phyloP scores from a whole-genome alignment of 2,329 filamentous ascomycete genomes.

The Fusarium verrucosum region DNA sequence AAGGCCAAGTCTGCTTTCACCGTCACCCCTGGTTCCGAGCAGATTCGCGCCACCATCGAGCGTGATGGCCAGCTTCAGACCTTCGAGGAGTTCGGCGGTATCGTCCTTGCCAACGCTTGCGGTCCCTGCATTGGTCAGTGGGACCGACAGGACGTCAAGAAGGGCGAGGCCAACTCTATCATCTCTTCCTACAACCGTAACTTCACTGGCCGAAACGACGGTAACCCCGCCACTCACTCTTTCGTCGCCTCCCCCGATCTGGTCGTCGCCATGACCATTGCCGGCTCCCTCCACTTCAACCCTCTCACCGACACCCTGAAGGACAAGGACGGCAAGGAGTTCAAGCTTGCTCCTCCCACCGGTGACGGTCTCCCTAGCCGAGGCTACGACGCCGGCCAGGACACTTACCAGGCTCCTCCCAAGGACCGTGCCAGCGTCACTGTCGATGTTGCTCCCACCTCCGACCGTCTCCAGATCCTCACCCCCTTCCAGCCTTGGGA shows the following conservation, averaged over 20 bases:
- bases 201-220: constrained; percentile 98
- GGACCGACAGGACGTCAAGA: constrained; percentile 93
- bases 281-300: constrained; percentile 91
- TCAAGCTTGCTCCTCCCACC: constrained; percentile 81
- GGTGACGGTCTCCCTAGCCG: constrained; percentile 81
- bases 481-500: constrained; percentile 88
- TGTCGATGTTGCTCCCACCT: constrained; percentile 86
- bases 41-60: constrained; percentile 93
- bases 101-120: constrained; percentile 93
- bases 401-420: constrained; percentile 97
- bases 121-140: constrained; percentile 95
- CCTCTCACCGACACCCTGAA: constrained; percentile 90
- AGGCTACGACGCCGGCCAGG: constrained; percentile 89
- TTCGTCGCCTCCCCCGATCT: constrained; percentile 93
- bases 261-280: constrained; percentile 85
- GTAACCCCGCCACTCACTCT: constrained; percentile 92
- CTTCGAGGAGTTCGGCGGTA: constrained; percentile 86
- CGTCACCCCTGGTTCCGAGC: constrained; percentile 95
- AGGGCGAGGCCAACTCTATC: constrained; percentile 96
- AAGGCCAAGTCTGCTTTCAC: constrained; percentile 93
- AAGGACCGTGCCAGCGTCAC: constrained; percentile 75
- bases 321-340: constrained; percentile 96
- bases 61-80: constrained; percentile 87
- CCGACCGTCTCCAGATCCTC: constrained; percentile 94
- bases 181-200: constrained; percentile 99